phyloP scores from a whole-genome alignment of 257 asterid species.

The Ilex aquifolium region DNA sequence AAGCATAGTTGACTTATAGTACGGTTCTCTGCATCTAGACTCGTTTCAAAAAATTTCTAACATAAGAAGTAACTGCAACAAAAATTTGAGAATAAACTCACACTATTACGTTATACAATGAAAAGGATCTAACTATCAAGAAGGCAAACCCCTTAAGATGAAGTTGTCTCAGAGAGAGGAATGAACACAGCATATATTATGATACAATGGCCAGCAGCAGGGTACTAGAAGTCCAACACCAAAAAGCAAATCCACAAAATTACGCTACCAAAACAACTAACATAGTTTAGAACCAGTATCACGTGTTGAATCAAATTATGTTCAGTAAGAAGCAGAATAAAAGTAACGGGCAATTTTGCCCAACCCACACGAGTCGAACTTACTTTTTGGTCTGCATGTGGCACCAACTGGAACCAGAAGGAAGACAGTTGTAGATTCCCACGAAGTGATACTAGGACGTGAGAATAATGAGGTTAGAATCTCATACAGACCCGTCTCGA shows the following conservation, averaged over 20 bases:
- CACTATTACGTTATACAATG: too few species aligned
- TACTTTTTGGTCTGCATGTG: constrained; percentile 42
- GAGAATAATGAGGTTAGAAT: constrained; percentile 7
- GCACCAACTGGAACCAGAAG: constrained; percentile 28
- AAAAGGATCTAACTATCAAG: too few species aligned
- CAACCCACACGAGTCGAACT: constrained; percentile 40
- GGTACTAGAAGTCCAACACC: constrained; percentile 18
- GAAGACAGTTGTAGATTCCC: constrained; percentile 14
- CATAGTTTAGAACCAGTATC: constrained; percentile 26
- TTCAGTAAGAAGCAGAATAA: constrained; percentile 21
- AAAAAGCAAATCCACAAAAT: constrained; percentile 34
- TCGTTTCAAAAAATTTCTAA: too few species aligned
- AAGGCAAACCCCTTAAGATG: too few species aligned
- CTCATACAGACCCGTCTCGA: constrained; percentile 6
- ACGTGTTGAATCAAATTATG: constrained; percentile 29
- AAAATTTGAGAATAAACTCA: too few species aligned
- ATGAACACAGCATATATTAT: constrained; percentile 14
- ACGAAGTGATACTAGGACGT: constrained; percentile 7
- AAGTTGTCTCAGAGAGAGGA: constrained; percentile 11
- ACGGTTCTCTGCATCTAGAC: too few species aligned
- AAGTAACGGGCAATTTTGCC: constrained; percentile 32
- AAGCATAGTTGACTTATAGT: too few species aligned
- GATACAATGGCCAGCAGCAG: constrained; percentile 10
- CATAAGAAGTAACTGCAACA: too few species aligned
- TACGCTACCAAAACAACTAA: constrained; percentile 23